Percentiles rank a stretch among this genome's conserved stretches.
Evolutionary conservation across 305 asterid genomes (phyloP).

Genomic region (Solanum hybrid): DNA sequence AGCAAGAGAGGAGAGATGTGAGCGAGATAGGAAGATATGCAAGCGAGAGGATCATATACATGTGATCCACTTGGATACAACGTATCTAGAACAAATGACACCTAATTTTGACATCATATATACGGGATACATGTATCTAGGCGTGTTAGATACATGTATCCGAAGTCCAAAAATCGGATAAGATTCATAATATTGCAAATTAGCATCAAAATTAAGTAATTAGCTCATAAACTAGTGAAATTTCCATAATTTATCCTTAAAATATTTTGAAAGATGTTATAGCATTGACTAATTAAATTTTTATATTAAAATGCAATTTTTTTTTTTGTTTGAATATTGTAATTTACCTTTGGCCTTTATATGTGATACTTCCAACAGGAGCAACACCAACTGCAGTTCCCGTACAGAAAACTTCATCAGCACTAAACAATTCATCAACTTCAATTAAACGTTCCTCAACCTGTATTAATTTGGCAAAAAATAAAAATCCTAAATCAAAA

Average conservation of each 20-base stretch:
- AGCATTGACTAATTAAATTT: not conserved
- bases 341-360: constrained; percentile 49
- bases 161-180: not conserved
- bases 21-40: not conserved
- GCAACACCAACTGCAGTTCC: constrained; percentile 92
- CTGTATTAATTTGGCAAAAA: constrained; percentile 18
- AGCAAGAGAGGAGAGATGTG: not conserved
- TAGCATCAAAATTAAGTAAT: too few relatives aligned
- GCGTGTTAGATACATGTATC: not conserved
- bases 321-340: not conserved
- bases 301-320: not conserved
- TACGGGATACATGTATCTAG: not conserved
- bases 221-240: not conserved
- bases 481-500: not conserved
- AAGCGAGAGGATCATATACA: not conserved
- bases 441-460: constrained; percentile 62
- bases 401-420: constrained; percentile 86
- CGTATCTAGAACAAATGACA: too few relatives aligned
- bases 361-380: constrained; percentile 68
- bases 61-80: not conserved
- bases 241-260: not conserved
- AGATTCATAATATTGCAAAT: too few relatives aligned
- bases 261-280: not conserved
- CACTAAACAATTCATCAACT: constrained; percentile 51
- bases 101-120: too few relatives aligned